These are phyloP conservation scores for Rhodotorula taiwanensis DNA, from an alignment of 768 basidiomycete species.

Conservation along the genomic window DNA sequence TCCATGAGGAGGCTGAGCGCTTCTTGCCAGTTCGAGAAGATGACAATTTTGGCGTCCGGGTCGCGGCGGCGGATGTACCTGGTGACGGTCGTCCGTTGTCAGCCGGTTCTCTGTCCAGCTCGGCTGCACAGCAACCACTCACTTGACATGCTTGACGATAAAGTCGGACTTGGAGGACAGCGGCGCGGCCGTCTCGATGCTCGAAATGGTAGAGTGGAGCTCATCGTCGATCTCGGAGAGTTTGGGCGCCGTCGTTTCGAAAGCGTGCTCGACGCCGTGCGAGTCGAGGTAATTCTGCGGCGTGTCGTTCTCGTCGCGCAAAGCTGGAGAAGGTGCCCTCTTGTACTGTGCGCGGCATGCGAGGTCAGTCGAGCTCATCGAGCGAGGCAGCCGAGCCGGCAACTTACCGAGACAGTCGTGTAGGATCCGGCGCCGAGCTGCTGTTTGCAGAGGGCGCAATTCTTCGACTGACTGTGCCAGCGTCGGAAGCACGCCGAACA, in stretches of 20 bases:
- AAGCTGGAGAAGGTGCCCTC: background rate
- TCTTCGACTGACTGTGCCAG: constrained; percentile 19
- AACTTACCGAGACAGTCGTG: constrained; percentile 11
- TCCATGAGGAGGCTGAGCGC: constrained; percentile 20
- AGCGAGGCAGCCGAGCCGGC: background rate
- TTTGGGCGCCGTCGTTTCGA: constrained; percentile 1
- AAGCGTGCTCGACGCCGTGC: constrained; percentile 2
- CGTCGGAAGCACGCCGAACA: constrained; percentile 30
- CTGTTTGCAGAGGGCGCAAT: constrained; percentile 37
- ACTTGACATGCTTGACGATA: constrained; percentile 27
- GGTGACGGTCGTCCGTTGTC: too few relatives aligned
- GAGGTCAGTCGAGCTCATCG: background rate
- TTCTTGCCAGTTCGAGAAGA: constrained; percentile 33
- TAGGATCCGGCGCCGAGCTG: constrained; percentile 5
- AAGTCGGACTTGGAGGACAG: constrained; percentile 9
- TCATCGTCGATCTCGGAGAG: constrained; percentile 5
- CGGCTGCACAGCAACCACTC: too few relatives aligned
- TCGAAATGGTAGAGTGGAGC: background rate
- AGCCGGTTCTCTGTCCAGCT: too few relatives aligned
- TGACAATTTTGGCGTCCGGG: constrained; percentile 37
- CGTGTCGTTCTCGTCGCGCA: background rate
- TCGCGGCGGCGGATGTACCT: background rate
- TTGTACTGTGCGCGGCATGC: constrained; percentile 8
- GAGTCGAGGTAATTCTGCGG: constrained; percentile 6
- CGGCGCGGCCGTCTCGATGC: constrained; percentile 16